A percentile compares a stretch with the other conserved stretches of the same genome.
Conservation (phyloP, 202 grass and related monocot species). For the Setaria viridis region DNA sequence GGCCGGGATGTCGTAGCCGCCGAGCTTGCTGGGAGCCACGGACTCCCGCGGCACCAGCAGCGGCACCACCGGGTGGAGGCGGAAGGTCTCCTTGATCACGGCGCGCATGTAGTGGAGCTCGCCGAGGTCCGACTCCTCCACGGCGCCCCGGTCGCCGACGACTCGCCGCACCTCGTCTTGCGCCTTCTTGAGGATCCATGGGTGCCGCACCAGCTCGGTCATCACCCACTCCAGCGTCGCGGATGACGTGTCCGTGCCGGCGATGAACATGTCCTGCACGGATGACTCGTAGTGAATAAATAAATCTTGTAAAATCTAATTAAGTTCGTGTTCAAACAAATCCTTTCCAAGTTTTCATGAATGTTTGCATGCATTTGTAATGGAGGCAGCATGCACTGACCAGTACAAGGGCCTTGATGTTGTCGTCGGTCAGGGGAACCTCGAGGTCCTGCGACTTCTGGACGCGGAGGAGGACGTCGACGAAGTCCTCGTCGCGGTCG, state of each 20-base stretch:
- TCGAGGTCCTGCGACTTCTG: background rate
- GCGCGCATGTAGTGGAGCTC: background rate
- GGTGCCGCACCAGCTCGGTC: too few species aligned
- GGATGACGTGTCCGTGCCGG: too few species aligned
- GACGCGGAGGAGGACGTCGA: background rate
- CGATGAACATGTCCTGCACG: too few species aligned
- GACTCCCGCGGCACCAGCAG: background rate
- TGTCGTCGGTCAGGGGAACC: background rate
- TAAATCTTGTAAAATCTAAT: too few species aligned
- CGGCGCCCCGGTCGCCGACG: too few species aligned
- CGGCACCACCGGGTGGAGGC: background rate
- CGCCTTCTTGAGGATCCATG: too few species aligned
- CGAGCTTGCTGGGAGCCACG: background rate
- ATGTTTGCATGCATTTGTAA: too few species aligned
- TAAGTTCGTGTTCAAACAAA: too few species aligned
- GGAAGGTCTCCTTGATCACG: background rate
- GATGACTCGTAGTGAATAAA: too few species aligned
- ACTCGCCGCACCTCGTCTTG: too few species aligned
- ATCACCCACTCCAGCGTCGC: too few species aligned
- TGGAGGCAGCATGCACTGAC: background rate
- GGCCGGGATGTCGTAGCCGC: background rate
- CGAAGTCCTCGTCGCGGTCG: background rate
- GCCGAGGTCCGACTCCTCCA: background rate
- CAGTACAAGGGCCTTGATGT: background rate
- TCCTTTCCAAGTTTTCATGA: too few species aligned